Evolutionary conservation across 192 early-diverging fungal species (phyloP), one percentile per base, ranked within the genome.

Genomic region (Backusella sp.): DNA sequence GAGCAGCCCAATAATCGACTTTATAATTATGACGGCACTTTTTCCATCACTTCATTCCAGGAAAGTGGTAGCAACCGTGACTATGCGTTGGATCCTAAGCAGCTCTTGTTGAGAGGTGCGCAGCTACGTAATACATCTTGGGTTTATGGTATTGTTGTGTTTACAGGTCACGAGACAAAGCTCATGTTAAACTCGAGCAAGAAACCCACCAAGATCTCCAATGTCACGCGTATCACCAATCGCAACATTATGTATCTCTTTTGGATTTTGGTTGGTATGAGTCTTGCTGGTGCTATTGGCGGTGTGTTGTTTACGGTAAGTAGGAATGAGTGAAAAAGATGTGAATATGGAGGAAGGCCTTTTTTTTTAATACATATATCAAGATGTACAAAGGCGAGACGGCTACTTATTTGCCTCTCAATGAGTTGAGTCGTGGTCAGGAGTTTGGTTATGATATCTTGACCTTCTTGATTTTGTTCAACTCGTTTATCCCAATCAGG

Each of bases 141-240:
- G 96, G 86, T 95, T 68, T 99, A 97, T 76, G 96, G 91, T 30
- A 83, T 96, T 21, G 95, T 92, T 7, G 86, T 99, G 23, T 97
- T 96, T 74, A 99, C 97, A 4, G 97, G 97, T 66, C 96, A 98
- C 78, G 97, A 99, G 73, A 94, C 96, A 14, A 99, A 99, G 82
- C 87, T 99, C 68, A 97, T 99, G 96, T 89, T 92, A 76, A 99
- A 99, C 75, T 94, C 96, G 0, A 94, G 90, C 19, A 87, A 87
- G 23, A 94, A 95, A 21, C 96, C 96, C 2, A 95, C 95, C 80
- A 99, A 99, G 84, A 89, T 89, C 49, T 97, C 97, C 2, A 92
- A 91, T 46, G 90, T 99, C 0, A 96, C 96, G 78, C 90, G 87
- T 70, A 90, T 95, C 69, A 96, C 96, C 59, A 99, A 99, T 86